Evolutionary conservation across 179 eudicot genomes (phyloP).

Genomic region (Monotropa hypopitys): DNA sequence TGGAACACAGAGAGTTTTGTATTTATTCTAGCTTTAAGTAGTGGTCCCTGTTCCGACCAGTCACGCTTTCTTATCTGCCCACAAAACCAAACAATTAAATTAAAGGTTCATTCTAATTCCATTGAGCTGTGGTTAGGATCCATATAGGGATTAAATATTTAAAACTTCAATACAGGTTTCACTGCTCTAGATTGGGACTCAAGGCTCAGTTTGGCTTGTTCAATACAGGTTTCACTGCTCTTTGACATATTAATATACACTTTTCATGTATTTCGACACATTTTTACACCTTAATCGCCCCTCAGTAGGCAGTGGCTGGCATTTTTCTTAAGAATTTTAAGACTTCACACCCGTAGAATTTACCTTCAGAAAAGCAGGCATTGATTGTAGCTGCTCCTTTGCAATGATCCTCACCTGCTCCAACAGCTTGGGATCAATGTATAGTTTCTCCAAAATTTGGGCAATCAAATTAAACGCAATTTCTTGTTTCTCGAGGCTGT

Average conservation of each 20-base stretch:
- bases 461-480: conserved; percentile 59
- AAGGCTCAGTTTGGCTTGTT: too few species aligned
- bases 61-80: conserved; percentile 88
- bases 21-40: conserved; percentile 59
- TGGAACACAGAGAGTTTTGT: conserved; percentile 62
- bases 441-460: conserved; percentile 40
- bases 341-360: background rate
- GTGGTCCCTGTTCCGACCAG: conserved; percentile 81
- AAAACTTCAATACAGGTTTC: background rate
- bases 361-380: conserved; percentile 72
- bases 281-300: background rate
- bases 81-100: conserved; percentile 13
- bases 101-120: background rate
- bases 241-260: background rate
- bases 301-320: background rate
- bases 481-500: conserved; percentile 71
- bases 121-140: background rate
- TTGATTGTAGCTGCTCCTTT: conserved; percentile 63
- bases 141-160: background rate
- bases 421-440: conserved; percentile 43
- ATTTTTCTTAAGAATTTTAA: background rate
- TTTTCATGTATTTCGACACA: background rate
- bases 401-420: conserved; percentile 62
- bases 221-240: background rate
- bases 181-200: too few species aligned